A percentile compares a stretch with the other conserved stretches of the same genome.
Conservation (phyloP, 305 asterid species). For the Plantago rigida region DNA sequence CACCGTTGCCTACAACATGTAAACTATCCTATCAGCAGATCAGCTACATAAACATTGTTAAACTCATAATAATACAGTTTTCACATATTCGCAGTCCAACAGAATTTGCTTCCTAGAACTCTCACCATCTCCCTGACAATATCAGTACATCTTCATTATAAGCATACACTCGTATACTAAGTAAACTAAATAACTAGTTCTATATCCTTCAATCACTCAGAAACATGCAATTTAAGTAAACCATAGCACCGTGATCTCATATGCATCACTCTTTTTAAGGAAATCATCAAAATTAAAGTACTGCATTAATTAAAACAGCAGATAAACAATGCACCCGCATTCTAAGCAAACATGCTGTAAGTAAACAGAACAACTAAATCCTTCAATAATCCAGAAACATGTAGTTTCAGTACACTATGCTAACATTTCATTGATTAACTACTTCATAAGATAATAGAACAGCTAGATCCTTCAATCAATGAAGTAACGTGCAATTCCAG, state of each 20-base stretch:
- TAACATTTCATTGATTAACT: neutral
- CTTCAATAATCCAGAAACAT: neutral
- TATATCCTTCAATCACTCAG: too few species aligned
- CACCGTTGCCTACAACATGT: constrained; percentile 45
- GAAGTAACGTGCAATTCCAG: neutral
- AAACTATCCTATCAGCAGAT: constrained; percentile 19
- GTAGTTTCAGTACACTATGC: neutral
- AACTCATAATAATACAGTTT: constrained; percentile 1
- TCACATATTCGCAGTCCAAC: constrained; percentile 6
- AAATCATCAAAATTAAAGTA: too few species aligned
- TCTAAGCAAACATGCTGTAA: too few species aligned
- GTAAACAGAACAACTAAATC: neutral
- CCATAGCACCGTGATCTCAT: too few species aligned
- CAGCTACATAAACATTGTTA: constrained; percentile 1
- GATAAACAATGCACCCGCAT: too few species aligned
- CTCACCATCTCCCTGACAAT: constrained; percentile 2
- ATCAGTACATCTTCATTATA: too few species aligned
- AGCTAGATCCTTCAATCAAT: neutral
- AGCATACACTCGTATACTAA: too few species aligned
- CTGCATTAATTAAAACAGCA: too few species aligned
- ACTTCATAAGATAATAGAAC: too few species aligned
- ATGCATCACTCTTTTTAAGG: too few species aligned
- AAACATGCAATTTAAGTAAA: too few species aligned
- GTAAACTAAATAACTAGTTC: too few species aligned
- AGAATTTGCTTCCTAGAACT: constrained; percentile 2